Evolutionary conservation across 805 yeast genomes (phyloP), one percentile per base, ranked within the genome.

Genomic region (Dipodascopsis uninucleata): DNA sequence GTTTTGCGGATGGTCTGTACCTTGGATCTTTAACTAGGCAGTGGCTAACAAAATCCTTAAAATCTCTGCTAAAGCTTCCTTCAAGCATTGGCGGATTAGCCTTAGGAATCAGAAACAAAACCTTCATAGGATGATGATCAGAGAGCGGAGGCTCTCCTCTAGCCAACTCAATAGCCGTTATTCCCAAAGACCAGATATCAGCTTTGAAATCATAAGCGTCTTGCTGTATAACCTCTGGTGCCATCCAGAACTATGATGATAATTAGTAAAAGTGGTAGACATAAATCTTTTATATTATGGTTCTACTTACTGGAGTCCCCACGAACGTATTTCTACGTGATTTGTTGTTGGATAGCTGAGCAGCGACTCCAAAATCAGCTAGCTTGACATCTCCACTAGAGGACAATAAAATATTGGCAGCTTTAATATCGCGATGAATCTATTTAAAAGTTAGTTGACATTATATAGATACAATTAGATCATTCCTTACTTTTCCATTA

Each of bases 341-440:
- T 45, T 77, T 66, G 55, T 76, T 71, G 40, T 80, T 81, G 1
- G 79, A 72, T 3, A 78, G 71, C 56, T 81, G 84, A 0, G 97
- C 85, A 1, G 97, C 95, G 8, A 90, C 96, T 1, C 97, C 97
- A 65, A 90, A 90, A 63, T 90, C 98, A 1, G 96, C 97, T 38
- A 90, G 72, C 58, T 90, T 93, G 10, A 87, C 90, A 7, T 76
- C 80, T 2, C 94, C 89, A 9, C 72, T 65, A 1, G 74, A 74
- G 16, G 86, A 80, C 14, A 89, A 62, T 26, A 90, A 67, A 20
- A 90, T 78, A 62, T 90, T 90, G 0, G 96, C 97, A 1, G 97
- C 95, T 48, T 89, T 90, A 41, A 90, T 85, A 63, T 90, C 97
- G 49, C 97, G 68, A 61, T 90, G 98, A 33, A 90, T 89, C 58